Conservation (phyloP, 2,329 filamentous ascomycete species). For the Fusarium vanettenii region DNA sequence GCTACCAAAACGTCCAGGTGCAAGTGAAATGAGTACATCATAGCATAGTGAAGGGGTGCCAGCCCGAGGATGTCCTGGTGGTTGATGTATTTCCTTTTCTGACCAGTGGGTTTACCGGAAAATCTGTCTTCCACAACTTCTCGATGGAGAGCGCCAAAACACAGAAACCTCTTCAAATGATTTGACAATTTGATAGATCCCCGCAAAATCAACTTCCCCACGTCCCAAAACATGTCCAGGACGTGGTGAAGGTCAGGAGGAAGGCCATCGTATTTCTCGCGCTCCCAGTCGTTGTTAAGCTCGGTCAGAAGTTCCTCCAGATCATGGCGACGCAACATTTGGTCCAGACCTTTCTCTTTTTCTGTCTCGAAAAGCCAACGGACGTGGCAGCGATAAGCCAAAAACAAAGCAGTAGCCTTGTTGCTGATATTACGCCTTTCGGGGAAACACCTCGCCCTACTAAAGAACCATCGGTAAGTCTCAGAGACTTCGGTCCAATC, state of each 20-base stretch:
- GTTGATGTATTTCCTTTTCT: not conserved
- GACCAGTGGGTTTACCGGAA: no score
- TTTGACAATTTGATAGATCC: not conserved
- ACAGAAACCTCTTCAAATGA: not conserved
- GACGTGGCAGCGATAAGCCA: not conserved
- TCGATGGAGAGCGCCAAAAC: not conserved
- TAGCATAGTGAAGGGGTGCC: not conserved
- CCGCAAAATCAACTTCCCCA: not conserved
- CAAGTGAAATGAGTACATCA: rapidly evolving
- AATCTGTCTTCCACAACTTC: not conserved
- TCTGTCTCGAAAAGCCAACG: not conserved
- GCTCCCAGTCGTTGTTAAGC: not conserved
- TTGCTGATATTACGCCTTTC: not conserved
- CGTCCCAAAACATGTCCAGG: not conserved
- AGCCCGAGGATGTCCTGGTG: not conserved
- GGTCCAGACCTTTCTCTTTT: not conserved
- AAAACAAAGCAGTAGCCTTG: not conserved
- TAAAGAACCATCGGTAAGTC: not conserved
- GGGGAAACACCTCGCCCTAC: not conserved
- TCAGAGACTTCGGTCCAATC: not conserved
- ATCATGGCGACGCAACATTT: not conserved
- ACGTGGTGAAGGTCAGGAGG: not conserved
- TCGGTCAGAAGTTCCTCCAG: not conserved
- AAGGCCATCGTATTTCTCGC: not conserved
- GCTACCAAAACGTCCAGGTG: rapidly evolving